phyloP scores from a whole-genome alignment of 306 rosid genomes.

The Vigna hirtella region DNA sequence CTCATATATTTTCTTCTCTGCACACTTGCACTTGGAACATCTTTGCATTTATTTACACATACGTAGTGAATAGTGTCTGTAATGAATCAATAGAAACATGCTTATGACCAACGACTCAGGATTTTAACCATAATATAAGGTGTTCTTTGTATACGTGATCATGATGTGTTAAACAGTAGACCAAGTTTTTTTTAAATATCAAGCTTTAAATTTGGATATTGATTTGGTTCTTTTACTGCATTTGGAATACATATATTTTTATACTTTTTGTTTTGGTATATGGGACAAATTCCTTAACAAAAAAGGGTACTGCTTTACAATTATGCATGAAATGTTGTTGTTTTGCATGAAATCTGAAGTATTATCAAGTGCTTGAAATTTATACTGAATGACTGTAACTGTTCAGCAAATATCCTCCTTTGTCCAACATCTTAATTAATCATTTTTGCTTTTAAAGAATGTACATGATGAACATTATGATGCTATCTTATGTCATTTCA shows the following conservation, averaged over 20 bases:
- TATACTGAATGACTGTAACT: no score
- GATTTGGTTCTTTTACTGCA: background rate
- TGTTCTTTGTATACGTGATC: constrained; percentile 19
- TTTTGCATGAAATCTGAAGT: no score
- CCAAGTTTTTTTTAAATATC: background rate
- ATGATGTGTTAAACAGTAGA: constrained; percentile 15
- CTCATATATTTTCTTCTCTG: background rate
- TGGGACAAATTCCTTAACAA: no score
- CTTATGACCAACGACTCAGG: constrained; percentile 37
- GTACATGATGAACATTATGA: no score
- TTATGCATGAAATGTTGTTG: no score
- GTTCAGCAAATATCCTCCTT: no score
- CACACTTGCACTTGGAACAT: constrained; percentile 5
- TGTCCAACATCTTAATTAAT: no score
- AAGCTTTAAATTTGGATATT: background rate
- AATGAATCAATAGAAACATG: constrained; percentile 32
- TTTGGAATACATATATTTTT: background rate
- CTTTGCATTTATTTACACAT: constrained; percentile 31
- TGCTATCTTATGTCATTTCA: no score
- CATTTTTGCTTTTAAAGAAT: no score
- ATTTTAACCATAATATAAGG: background rate
- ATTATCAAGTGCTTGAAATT: no score
- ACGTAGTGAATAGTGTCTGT: constrained; percentile 31
- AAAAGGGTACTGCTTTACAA: background rate
- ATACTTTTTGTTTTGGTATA: background rate